These are phyloP conservation scores for Diaporthe sp. DNA, from an alignment of 2,329 filamentous ascomycete genomes.

Conservation along the genomic window DNA sequence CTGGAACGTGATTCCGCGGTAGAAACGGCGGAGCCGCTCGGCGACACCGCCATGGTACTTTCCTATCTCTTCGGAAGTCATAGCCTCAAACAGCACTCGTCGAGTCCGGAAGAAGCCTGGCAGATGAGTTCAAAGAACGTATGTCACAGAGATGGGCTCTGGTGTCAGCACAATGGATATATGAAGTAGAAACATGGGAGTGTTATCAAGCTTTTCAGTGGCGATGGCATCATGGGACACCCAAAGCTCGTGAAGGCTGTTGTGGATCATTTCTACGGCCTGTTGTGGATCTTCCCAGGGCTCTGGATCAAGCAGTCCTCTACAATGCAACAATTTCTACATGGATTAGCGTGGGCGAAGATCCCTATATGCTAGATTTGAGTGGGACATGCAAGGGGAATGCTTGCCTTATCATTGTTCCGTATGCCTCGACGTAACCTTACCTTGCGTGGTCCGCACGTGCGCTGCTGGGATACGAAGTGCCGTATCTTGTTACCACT, in stretches of 20 bases:
- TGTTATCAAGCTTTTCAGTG: background rate
- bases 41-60: background rate
- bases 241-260: constrained; percentile 23
- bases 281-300: constrained; percentile 15
- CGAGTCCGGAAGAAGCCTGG: background rate
- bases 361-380: background rate
- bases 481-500: too few relatives aligned
- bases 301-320: background rate
- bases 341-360: constrained; percentile 7
- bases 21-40: constrained; percentile 4
- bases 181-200: background rate
- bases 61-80: constrained; percentile 13
- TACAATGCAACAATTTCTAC: background rate
- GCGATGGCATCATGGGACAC: constrained; percentile 17
- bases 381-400: constrained; percentile 10
- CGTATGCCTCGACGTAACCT: background rate
- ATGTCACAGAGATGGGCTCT: background rate
- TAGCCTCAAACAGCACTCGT: background rate
- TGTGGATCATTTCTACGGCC: constrained; percentile 1
- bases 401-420: constrained; percentile 7
- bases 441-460: background rate
- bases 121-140: background rate
- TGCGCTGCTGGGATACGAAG: background rate
- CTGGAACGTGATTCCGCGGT: constrained; percentile 21
- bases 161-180: background rate